phyloP scores from a whole-genome alignment of 108 stramenopile species.

The Nitzschia putrida region DNA sequence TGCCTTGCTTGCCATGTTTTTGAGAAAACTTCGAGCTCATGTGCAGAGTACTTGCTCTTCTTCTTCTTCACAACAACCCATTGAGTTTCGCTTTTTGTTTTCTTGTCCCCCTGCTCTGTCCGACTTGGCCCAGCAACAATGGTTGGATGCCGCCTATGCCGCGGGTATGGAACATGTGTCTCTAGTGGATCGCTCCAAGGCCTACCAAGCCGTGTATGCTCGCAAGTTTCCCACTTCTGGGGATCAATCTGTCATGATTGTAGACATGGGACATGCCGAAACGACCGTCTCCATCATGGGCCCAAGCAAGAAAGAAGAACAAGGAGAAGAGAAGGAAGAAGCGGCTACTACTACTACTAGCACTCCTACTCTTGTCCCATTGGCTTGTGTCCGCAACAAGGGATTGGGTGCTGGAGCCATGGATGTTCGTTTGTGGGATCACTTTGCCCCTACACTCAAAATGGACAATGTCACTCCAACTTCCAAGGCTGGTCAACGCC shows the following conservation, averaged over 20 bases:
- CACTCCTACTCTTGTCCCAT: neutral
- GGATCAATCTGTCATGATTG: slow-evolving; percentile 27
- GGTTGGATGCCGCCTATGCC: slow-evolving; percentile 55
- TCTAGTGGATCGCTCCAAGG: slow-evolving; percentile 30
- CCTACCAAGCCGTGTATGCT: slow-evolving; percentile 31
- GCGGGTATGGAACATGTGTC: slow-evolving; percentile 21
- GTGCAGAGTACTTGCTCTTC: slow-evolving; percentile 11
- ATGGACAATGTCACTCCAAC: slow-evolving; percentile 25
- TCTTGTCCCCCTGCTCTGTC: slow-evolving; percentile 21
- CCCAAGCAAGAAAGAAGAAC: slow-evolving; percentile 5
- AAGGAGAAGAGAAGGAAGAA: slow-evolving; percentile 4
- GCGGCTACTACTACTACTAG: neutral
- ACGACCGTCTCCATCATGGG: slow-evolving; percentile 39
- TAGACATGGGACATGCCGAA: slow-evolving; percentile 60
- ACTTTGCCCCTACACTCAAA: slow-evolving; percentile 39
- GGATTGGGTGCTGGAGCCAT: slow-evolving; percentile 45
- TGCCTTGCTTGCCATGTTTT: slow-evolving; percentile 47
- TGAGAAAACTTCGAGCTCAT: slow-evolving; percentile 39
- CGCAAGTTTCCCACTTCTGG: slow-evolving; percentile 37
- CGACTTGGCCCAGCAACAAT: slow-evolving; percentile 7
- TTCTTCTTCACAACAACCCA: neutral
- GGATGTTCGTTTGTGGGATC: slow-evolving; percentile 48
- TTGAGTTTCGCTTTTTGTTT: neutral
- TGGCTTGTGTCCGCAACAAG: slow-evolving; percentile 3
- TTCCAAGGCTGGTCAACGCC: slow-evolving; percentile 48